Evolutionary conservation across 2,329 filamentous ascomycete species (phyloP).

Genomic region (Fusarium sp.): DNA sequence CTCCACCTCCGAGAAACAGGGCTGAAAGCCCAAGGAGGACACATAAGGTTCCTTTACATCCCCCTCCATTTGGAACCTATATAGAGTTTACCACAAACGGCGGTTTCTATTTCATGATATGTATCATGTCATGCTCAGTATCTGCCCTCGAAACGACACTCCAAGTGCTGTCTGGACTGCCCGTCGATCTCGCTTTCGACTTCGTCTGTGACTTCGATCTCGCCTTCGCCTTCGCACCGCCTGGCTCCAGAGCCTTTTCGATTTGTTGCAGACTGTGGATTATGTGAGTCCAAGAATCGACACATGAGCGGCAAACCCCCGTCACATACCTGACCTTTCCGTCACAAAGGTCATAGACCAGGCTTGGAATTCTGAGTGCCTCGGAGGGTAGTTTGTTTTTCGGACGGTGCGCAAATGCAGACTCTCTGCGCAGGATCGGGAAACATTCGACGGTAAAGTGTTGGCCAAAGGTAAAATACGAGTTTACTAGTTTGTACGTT

Average conservation of each 20-base stretch:
- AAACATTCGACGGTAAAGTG: slow-evolving; percentile 48
- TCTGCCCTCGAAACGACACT: slow-evolving; percentile 23
- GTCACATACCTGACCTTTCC: slow-evolving; percentile 45
- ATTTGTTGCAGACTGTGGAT: slow-evolving; percentile 41
- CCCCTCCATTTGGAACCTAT: slow-evolving; percentile 44
- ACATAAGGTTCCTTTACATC: slow-evolving; percentile 47
- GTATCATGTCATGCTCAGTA: slow-evolving; percentile 47
- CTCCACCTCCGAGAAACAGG: slow-evolving; percentile 47
- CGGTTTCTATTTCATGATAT: slow-evolving; percentile 46
- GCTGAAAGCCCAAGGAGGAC: slow-evolving; percentile 43
- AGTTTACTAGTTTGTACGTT: slow-evolving; percentile 39
- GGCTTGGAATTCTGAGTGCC: slow-evolving; percentile 41
- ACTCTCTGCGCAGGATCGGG: slow-evolving; percentile 43
- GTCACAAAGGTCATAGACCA: slow-evolving; percentile 44
- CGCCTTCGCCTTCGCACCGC: slow-evolving; percentile 32
- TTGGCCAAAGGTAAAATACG: slow-evolving; percentile 47
- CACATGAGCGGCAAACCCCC: not conserved
- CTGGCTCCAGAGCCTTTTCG: slow-evolving; percentile 43
- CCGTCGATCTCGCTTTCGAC: slow-evolving; percentile 24
- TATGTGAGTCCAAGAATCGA: slow-evolving; percentile 23
- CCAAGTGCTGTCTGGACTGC: slow-evolving; percentile 32
- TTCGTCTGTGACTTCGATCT: slow-evolving; percentile 27
- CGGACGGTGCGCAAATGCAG: slow-evolving; percentile 42
- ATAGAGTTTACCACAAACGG: slow-evolving; percentile 19
- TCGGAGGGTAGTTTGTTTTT: slow-evolving; percentile 41